These are phyloP conservation scores for Linaria vulgaris DNA, from an alignment of 257 asterid species.

Conservation along the genomic window DNA sequence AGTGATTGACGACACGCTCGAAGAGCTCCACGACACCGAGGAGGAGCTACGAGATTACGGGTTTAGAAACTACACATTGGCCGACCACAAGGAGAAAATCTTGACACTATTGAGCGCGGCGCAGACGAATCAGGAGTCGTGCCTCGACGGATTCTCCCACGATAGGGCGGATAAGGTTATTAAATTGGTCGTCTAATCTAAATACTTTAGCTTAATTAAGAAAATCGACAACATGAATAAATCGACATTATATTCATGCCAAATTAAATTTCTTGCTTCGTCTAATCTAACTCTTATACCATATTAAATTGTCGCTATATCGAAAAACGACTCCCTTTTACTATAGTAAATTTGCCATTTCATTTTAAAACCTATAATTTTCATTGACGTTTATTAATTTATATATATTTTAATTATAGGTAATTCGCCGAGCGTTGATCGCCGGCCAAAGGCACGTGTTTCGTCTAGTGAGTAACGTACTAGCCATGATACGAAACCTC, in stretches of 20 bases:
- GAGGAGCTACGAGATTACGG: slow-evolving; percentile 38
- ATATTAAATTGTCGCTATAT: no score
- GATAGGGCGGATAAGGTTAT: slow-evolving; percentile 43
- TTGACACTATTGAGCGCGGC: slow-evolving; percentile 54
- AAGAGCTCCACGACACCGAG: slow-evolving; percentile 42
- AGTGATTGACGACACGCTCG: slow-evolving; percentile 51
- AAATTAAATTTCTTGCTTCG: no score
- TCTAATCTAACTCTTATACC: no score
- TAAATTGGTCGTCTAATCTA: no score
- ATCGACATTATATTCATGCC: no score
- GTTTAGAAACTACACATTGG: slow-evolving; percentile 30
- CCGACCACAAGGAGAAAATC: slow-evolving; percentile 40
- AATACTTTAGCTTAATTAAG: no score
- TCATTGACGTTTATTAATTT: no score
- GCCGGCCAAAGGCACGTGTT: slow-evolving; percentile 53
- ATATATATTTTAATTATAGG: no score
- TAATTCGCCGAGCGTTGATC: slow-evolving; percentile 32
- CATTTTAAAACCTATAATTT: no score
- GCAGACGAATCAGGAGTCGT: slow-evolving; percentile 63
- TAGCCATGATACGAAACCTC: slow-evolving; percentile 53
- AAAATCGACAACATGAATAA: no score
- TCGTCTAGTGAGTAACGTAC: slow-evolving; percentile 54
- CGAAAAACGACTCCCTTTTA: no score
- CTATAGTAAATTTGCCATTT: no score
- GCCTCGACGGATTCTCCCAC: slow-evolving; percentile 71